Conservation (phyloP, 345 rosid genomes). For the Heritiera fomes region DNA sequence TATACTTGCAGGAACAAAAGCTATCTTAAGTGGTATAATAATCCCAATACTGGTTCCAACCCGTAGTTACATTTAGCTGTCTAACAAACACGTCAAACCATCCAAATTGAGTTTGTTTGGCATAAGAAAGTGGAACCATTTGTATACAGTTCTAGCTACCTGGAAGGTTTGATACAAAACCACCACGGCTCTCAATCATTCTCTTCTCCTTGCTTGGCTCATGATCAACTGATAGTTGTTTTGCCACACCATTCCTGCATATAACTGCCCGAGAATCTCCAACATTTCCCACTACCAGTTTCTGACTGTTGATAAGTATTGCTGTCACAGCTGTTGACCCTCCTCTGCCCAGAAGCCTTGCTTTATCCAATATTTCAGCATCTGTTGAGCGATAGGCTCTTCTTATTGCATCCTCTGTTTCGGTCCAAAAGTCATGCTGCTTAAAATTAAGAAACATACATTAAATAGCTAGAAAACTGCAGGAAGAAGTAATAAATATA, state of each 20-base stretch:
- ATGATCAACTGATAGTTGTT: slow-evolving; percentile 78
- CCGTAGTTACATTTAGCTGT: not conserved
- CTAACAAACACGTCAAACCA: not conserved
- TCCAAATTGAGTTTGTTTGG: slow-evolving; percentile 1
- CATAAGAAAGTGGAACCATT: not conserved
- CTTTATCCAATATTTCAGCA: slow-evolving; percentile 55
- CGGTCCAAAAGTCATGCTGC: slow-evolving; percentile 78
- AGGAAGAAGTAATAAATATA: too few relatives aligned
- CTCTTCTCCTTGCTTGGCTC: slow-evolving; percentile 78
- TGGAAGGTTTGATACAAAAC: slow-evolving; percentile 83
- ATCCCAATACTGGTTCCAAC: not conserved
- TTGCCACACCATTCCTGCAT: slow-evolving; percentile 58
- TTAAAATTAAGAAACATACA: slow-evolving; percentile 15
- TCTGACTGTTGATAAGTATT: slow-evolving; percentile 68
- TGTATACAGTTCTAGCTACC: slow-evolving; percentile 39
- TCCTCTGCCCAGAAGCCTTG: slow-evolving; percentile 67
- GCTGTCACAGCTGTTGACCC: slow-evolving; percentile 96
- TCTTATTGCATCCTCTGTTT: slow-evolving; percentile 61
- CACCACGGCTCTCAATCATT: slow-evolving; percentile 70
- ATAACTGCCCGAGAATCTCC: slow-evolving; percentile 94
- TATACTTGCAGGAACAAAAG: not conserved
- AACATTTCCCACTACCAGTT: slow-evolving; percentile 77
- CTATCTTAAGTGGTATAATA: not conserved
- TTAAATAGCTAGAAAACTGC: not conserved
- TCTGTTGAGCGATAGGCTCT: slow-evolving; percentile 73